A percentile compares a stretch with the other conserved stretches of the same genome.
phyloP scores from a whole-genome alignment of 441 rosid genomes.

The Rhodomyrtus psidioides region DNA sequence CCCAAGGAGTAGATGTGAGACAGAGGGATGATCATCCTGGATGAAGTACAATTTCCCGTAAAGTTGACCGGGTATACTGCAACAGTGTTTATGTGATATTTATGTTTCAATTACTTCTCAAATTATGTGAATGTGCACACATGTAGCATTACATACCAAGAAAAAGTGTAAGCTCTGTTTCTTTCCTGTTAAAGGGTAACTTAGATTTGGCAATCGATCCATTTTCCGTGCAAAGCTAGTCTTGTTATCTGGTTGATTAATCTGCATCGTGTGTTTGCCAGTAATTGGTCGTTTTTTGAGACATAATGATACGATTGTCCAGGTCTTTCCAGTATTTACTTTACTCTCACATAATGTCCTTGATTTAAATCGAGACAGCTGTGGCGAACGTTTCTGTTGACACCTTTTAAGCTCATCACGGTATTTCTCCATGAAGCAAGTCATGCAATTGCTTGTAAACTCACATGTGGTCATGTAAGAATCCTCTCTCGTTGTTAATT shows the following conservation, averaged over 20 bases:
- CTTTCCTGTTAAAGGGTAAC: neutral
- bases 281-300: neutral
- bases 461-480: slow-evolving; percentile 90
- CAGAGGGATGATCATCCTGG: neutral
- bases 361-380: slow-evolving; percentile 28
- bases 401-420: slow-evolving; percentile 89
- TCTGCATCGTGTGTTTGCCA: neutral
- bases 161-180: neutral
- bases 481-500: slow-evolving; percentile 11
- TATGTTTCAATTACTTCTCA: neutral
- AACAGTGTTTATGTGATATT: neutral
- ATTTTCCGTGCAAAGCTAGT: neutral
- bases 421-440: slow-evolving; percentile 92
- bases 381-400: slow-evolving; percentile 82
- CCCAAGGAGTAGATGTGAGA: neutral
- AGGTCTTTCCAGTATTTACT: neutral
- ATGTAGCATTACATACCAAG: neutral
- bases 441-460: slow-evolving; percentile 92
- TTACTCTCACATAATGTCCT: neutral
- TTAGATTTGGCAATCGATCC: neutral
- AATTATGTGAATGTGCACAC: neutral
- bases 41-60: neutral
- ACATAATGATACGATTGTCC: neutral
- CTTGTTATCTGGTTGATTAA: neutral
- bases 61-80: neutral